phyloP scores from a whole-genome alignment of 805 yeast species.

The Cyberlindnera veronae region DNA sequence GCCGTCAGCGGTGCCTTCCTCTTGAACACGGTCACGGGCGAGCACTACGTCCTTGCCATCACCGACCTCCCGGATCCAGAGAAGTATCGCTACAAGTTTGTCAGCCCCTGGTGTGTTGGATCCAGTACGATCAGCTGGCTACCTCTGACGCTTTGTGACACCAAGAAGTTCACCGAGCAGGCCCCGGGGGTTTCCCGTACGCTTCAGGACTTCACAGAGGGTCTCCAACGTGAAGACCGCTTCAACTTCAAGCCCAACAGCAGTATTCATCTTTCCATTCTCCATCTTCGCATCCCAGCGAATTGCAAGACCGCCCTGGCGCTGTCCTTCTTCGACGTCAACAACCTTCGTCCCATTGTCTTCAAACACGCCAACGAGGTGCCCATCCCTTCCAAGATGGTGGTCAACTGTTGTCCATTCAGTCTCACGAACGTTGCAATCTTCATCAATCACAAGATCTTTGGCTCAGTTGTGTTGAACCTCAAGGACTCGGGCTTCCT shows the following conservation, averaged over 20 bases:
- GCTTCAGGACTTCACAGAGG: conserved; percentile 3
- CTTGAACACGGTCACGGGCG: conserved; percentile 7
- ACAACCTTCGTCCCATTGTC: conserved; percentile 10
- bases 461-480: conserved; percentile 19
- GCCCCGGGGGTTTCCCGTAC: neutral
- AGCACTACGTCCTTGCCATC: conserved; percentile 21
- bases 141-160: conserved; percentile 8
- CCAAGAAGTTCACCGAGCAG: conserved; percentile 2
- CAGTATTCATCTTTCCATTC: conserved; percentile 10
- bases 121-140: conserved; percentile 13
- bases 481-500: conserved; percentile 19
- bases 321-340: conserved; percentile 11
- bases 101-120: conserved; percentile 19
- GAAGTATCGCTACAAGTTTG: conserved; percentile 15
- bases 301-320: conserved; percentile 1
- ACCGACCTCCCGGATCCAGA: conserved; percentile 16
- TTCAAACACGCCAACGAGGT: conserved; percentile 10
- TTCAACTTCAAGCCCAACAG: conserved; percentile 22
- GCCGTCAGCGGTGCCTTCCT: conserved; percentile 27
- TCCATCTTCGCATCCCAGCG: conserved; percentile 18
- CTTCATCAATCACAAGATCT: conserved; percentile 23
- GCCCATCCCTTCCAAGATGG: conserved; percentile 18
- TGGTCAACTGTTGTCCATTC: conserved; percentile 27
- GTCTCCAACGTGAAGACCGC: conserved; percentile 8
- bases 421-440: conserved; percentile 29